Evolutionary conservation across 352 stramenopile species (phyloP), one percentile per base, ranked within the genome.

Genomic region (Phytophthora colocasiae): DNA sequence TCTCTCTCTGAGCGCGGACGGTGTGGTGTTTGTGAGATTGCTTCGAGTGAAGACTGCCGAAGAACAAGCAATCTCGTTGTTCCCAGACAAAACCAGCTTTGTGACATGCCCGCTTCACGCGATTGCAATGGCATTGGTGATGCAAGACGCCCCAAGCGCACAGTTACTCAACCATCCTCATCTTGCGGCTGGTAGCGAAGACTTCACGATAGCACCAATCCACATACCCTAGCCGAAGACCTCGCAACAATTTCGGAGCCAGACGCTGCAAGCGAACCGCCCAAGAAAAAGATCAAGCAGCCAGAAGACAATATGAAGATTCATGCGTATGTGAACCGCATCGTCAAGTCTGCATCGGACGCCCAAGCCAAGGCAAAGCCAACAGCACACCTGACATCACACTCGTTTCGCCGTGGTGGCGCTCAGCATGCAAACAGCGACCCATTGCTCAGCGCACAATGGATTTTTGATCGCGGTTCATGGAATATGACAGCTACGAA

Each of bases 11-110:
- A 43, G 38, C 9, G 36, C 36, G 1, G 36, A 41, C 15, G 36
- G 12, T 0, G 41, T 34, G 15, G 24, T 77, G 32, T 73, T 66
- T 22, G 36, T 62, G 4, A 12, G 29, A 8, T 17, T 61, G n/a
- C n/a, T 61, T 14, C 27, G 19, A 12, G 52, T 43, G 2, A 52
- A 52, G 41, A 52, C 54, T 8, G 22, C 54, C 1, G 31, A 52
- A 22, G 54, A 45, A 17, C 53, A 51, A 17, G 52, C 12, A 0
- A n/a, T 43, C 3, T 43, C 38, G 0, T 9, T 51, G 1, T 51
- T 51, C 12, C 52, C 26, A 0, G 27, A 60, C 24, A 51, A 22
- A 17, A 6, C 44, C 10, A 53, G 11, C 7, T 61, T 52, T 17
- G 38, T 61, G 19, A 53, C 43, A 0, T 47, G 43, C 4, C 40